A percentile compares a stretch with the other conserved stretches of the same genome.
Evolutionary conservation across 257 asterid species (phyloP).

Genomic region (Forsythia suspensa): DNA sequence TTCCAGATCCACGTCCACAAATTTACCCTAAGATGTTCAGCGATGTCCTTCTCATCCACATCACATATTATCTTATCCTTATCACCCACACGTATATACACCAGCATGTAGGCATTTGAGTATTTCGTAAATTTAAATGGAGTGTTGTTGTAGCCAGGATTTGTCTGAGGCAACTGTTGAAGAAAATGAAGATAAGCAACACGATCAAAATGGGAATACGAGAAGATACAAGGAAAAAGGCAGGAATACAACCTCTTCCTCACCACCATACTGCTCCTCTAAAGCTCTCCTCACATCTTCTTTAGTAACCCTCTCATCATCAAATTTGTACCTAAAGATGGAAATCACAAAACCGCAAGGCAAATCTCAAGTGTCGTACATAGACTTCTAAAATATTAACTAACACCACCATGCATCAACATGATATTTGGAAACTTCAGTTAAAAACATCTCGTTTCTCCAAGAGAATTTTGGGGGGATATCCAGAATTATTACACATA

Average conservation of each 20-base stretch:
- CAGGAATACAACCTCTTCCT: constrained; percentile 76
- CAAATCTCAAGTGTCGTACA: neutral
- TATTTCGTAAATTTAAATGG: constrained; percentile 95
- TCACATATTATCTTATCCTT: constrained; percentile 95
- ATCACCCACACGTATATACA: constrained; percentile 93
- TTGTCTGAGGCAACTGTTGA: constrained; percentile 82
- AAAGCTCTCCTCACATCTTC: constrained; percentile 92
- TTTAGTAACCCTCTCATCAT: constrained; percentile 97
- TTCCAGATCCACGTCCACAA: constrained; percentile 17
- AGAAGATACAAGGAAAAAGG: constrained; percentile 7
- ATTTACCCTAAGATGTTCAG: constrained; percentile 92
- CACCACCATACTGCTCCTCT: constrained; percentile 99
- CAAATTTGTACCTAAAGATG: constrained; percentile 80
- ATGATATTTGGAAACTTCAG: neutral
- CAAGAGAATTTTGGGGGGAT: neutral
- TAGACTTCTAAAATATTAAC: constrained; percentile 7
- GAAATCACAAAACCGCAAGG: constrained; percentile 26
- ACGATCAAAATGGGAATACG: constrained; percentile 8
- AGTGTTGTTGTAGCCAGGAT: constrained; percentile 94
- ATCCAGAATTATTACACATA: constrained; percentile 35
- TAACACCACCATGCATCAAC: too few relatives aligned
- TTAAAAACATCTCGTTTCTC: neutral
- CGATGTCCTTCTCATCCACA: constrained; percentile 97
- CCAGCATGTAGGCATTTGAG: constrained; percentile 99
- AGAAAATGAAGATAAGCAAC: constrained; percentile 27